Conservation (phyloP, 495 filamentous ascomycete species). For the Aspergillus ostianus region DNA sequence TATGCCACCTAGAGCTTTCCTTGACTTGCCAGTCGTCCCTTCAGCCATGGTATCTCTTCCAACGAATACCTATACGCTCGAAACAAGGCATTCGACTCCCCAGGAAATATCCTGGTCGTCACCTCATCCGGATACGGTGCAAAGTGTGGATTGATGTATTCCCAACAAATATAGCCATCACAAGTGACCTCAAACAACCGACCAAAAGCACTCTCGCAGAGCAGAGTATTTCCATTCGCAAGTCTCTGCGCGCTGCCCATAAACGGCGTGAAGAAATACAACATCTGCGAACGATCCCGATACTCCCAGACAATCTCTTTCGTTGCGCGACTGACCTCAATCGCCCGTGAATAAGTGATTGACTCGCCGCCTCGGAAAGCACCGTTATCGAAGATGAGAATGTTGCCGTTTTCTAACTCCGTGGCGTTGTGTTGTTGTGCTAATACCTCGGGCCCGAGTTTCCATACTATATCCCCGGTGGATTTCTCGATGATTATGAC, state of each 20-base stretch:
- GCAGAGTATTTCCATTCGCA: conserved; percentile 38
- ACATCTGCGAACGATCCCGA: conserved; percentile 34
- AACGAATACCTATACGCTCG: conserved; percentile 36
- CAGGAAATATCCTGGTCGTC: conserved; percentile 27
- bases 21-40: background rate
- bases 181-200: conserved; percentile 35
- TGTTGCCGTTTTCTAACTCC: conserved; percentile 37
- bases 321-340: conserved; percentile 29
- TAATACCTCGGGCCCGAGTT: conserved; percentile 37
- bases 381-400: conserved; percentile 50
- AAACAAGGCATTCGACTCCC: conserved; percentile 37
- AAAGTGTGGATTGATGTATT: conserved; percentile 36
- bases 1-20: background rate
- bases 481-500: conserved; percentile 42
- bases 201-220: conserved; percentile 42
- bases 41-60: conserved; percentile 34
- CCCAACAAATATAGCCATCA: conserved; percentile 32
- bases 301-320: conserved; percentile 48
- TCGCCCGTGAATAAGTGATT: conserved; percentile 41
- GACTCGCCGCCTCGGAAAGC: conserved; percentile 39
- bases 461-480: conserved; percentile 42
- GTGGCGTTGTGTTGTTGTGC: conserved; percentile 46
- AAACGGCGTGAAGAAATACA: conserved; percentile 49
- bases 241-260: conserved; percentile 49
- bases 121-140: conserved; percentile 28